Evolutionary conservation across 257 asterid genomes (phyloP).

Genomic region (Cinchona pubescens): DNA sequence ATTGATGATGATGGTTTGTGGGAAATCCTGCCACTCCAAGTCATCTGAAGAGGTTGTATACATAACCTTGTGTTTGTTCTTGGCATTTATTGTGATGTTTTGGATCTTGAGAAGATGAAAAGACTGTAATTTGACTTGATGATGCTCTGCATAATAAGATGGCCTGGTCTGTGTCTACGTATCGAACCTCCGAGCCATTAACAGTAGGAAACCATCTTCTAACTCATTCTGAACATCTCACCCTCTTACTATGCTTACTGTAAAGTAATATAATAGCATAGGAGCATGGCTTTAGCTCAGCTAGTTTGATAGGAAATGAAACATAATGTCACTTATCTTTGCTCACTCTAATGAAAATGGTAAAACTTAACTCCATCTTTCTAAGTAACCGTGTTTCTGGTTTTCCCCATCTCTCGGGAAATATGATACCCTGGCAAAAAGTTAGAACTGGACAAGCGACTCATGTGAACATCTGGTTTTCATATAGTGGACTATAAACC

Average conservation of each 20-base stretch:
- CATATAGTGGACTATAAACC: neutral
- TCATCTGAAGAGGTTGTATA: neutral
- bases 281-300: neutral
- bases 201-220: neutral
- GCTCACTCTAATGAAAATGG: too few species aligned
- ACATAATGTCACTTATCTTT: too few species aligned
- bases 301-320: neutral
- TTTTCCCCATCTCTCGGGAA: neutral
- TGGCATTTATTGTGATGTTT: neutral
- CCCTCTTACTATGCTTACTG: neutral
- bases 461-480: neutral
- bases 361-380: neutral
- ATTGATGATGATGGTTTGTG: neutral
- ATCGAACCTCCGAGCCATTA: neutral
- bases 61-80: neutral
- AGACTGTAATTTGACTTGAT: neutral
- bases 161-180: conserved; percentile 1
- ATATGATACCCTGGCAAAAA: neutral
- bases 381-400: neutral
- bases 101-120: neutral
- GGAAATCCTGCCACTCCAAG: neutral
- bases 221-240: neutral
- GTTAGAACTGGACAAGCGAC: neutral
- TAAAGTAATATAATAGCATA: neutral
- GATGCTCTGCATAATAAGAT: neutral